Evolutionary conservation across 148 eudicot species (phyloP), one percentile per base, ranked within the genome.

Genomic region (Camellia sinensis): DNA sequence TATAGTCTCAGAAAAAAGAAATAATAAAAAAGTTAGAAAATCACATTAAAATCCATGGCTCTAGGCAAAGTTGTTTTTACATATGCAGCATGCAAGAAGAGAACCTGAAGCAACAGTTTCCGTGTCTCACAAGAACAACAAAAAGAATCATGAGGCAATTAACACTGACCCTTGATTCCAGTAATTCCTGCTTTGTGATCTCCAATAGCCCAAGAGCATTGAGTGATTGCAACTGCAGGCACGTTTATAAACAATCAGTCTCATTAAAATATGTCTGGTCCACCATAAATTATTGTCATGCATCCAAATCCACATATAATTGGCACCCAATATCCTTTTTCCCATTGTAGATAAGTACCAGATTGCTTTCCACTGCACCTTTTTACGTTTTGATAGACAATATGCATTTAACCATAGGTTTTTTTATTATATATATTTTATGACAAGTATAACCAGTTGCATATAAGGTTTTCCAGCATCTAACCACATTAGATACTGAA

Each of bases 211-310:
- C 92, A 79, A 91, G 90, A 83, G 90, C 86, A 82, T 90, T 84
- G 53, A 89, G 82, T 64, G 98, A 90, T 80, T 89, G 94, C 83
- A 93, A 85, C 98, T 95, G 95, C 89, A 87, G 78, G 83, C 19
- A 77, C 74, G 76, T 83, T 8, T 12, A 81, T 76, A 73, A 52
- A 75, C 19, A 80, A 78, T 40, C 29, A 74, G 66, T 76, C 54
- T 73, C 2, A 67, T 56, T 53, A 19, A 22, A 48, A 52, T 15
- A 76, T 50, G 62, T 43, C 68, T 79, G 18, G 54, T 37, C 43
- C 43, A 74, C 8, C 19, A 48, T 61, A 69, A 21, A 69, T 45
- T 13, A 13, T n/a, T 11, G 13, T 11, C n/a, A 67, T 59, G 48
- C 61, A 75, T 54, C 45, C 60, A 6, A 80, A 80, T 46, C 37